Conservation (phyloP, 2,329 filamentous ascomycete genomes). For the Verticillium tricorpus region DNA sequence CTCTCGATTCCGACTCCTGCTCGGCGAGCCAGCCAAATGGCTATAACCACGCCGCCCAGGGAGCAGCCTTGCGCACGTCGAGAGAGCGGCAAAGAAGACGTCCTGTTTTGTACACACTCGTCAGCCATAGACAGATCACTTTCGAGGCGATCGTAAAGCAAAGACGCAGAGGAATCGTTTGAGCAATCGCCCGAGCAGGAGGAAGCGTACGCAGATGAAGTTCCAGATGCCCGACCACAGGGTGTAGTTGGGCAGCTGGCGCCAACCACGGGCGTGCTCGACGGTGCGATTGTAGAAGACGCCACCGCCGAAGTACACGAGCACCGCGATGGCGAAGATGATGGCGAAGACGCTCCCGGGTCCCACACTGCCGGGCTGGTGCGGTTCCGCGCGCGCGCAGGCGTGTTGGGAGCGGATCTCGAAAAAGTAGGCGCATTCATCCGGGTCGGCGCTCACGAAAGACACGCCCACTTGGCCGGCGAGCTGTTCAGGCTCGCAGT, state of each 20-base stretch:
- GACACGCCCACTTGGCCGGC: slow-evolving; percentile 65
- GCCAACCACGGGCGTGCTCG: slow-evolving; percentile 90
- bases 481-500: slow-evolving; percentile 80
- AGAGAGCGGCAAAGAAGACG: slow-evolving; percentile 62
- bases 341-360: slow-evolving; percentile 80
- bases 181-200: slow-evolving; percentile 20
- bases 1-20: slow-evolving; percentile 53
- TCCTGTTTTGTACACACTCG: slow-evolving; percentile 38
- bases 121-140: slow-evolving; percentile 10
- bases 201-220: slow-evolving; percentile 71
- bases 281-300: slow-evolving; percentile 95
- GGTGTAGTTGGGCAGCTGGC: slow-evolving; percentile 89
- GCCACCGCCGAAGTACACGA: slow-evolving; percentile 88
- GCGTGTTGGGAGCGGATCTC: slow-evolving; percentile 83
- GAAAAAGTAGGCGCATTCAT: slow-evolving; percentile 95
- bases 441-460: slow-evolving; percentile 78
- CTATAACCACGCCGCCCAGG: slow-evolving; percentile 64
- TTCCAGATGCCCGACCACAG: slow-evolving; percentile 85
- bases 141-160: slow-evolving; percentile 13
- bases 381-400: slow-evolving; percentile 63
- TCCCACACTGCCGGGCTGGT: slow-evolving; percentile 67
- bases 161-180: slow-evolving; percentile 7
- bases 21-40: slow-evolving; percentile 52
- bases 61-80: slow-evolving; percentile 63
- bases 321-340: slow-evolving; percentile 70